phyloP scores from a whole-genome alignment of 495 filamentous ascomycete species.

The Penicillium alfredii region DNA sequence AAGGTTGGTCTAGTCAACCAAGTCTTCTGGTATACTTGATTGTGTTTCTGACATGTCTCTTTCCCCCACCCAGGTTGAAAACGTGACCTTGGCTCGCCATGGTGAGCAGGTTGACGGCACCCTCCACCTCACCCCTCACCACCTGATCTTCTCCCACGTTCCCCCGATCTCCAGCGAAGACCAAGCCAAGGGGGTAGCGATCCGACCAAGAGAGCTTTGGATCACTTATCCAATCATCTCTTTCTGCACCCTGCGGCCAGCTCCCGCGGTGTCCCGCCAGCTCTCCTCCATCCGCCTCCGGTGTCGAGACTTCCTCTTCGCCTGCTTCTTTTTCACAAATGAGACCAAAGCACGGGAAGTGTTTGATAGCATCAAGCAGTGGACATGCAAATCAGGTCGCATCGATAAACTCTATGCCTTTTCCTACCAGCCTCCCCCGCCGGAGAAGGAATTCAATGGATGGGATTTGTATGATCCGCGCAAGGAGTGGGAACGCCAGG shows the following conservation, averaged over 20 bases:
- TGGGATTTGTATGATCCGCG: slow-evolving; percentile 85
- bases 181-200: slow-evolving; percentile 23
- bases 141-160: slow-evolving; percentile 56
- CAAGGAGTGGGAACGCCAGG: slow-evolving; percentile 74
- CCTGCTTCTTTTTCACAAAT: slow-evolving; percentile 79
- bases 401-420: slow-evolving; percentile 93
- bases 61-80: slow-evolving; percentile 42
- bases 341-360: slow-evolving; percentile 76
- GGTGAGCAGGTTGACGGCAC: slow-evolving; percentile 55
- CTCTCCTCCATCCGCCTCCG: slow-evolving; percentile 81
- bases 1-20: no score
- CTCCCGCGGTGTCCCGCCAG: slow-evolving; percentile 62
- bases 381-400: slow-evolving; percentile 75
- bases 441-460: slow-evolving; percentile 71
- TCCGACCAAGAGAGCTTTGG: slow-evolving; percentile 72
- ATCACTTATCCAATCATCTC: slow-evolving; percentile 90
- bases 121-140: slow-evolving; percentile 59
- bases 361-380: slow-evolving; percentile 76
- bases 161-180: slow-evolving; percentile 33
- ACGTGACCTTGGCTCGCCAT: slow-evolving; percentile 57
- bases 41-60: no score
- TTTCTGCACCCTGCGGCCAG: slow-evolving; percentile 64
- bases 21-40: no score
- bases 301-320: slow-evolving; percentile 87
- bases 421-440: slow-evolving; percentile 63